Evolutionary conservation across 2,329 filamentous ascomycete genomes (phyloP).

Genomic region (Westerdykella ornata): DNA sequence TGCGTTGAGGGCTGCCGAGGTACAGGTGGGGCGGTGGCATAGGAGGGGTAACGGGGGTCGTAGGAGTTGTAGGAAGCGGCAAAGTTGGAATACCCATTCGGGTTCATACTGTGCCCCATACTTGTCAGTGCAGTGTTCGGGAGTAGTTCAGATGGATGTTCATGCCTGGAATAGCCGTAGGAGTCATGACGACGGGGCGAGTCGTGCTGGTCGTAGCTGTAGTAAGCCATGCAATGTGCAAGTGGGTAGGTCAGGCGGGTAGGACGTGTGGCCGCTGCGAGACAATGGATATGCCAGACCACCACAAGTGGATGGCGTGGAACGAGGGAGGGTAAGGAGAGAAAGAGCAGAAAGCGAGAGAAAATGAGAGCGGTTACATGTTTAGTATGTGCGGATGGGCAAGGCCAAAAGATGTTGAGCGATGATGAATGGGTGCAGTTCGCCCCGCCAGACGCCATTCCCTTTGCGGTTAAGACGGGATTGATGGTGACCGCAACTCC

Average conservation of each 20-base stretch:
- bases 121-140: conserved; percentile 14
- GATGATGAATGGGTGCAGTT: not conserved
- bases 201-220: conserved; percentile 19
- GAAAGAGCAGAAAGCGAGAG: not conserved
- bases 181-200: conserved; percentile 21
- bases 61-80: conserved; percentile 19
- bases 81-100: conserved; percentile 13
- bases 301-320: not conserved
- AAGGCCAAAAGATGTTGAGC: not conserved
- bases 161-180: conserved; percentile 17
- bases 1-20: conserved; percentile 13
- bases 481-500: not conserved
- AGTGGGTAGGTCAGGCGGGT: conserved; percentile 9
- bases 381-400: not conserved
- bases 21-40: conserved; percentile 17
- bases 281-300: not conserved
- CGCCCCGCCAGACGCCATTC: not conserved
- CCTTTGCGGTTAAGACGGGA: too few species aligned
- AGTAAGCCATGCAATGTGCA: conserved; percentile 17
- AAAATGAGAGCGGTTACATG: not conserved
- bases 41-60: conserved; percentile 29
- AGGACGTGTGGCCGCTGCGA: not conserved
- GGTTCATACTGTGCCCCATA: conserved; percentile 19
- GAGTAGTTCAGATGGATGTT: conserved; percentile 9
- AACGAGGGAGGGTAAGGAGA: not conserved